phyloP scores from a whole-genome alignment of 345 rosid genomes.

The Physaria fendleri region DNA sequence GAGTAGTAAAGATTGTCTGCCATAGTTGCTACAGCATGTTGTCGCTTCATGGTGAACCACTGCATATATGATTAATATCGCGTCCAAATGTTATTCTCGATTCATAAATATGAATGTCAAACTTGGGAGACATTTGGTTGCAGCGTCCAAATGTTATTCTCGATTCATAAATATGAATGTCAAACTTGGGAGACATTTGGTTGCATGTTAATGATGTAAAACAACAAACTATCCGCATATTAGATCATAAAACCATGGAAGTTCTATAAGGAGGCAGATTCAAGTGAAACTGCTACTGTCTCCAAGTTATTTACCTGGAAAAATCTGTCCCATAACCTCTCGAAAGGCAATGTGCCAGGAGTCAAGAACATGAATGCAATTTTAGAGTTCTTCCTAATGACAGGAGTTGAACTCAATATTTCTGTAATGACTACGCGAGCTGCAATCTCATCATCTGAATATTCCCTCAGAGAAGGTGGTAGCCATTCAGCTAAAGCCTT shows the following conservation, averaged over 20 bases:
- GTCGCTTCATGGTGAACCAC: constrained; percentile 99
- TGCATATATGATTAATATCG: constrained; percentile 30
- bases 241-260: not conserved
- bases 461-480: constrained; percentile 85
- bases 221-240: not conserved
- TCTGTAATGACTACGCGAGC: constrained; percentile 68
- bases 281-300: not conserved
- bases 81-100: not conserved
- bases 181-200: not conserved
- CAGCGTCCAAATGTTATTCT: not conserved
- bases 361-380: constrained; percentile 91
- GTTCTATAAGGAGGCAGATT: not conserved
- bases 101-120: not conserved
- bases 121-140: not conserved
- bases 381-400: constrained; percentile 48
- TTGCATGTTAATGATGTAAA: not conserved
- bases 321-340: constrained; percentile 91
- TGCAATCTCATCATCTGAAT: constrained; percentile 73
- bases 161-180: not conserved
- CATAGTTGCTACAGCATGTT: constrained; percentile 82
- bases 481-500: constrained; percentile 80
- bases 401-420: constrained; percentile 50
- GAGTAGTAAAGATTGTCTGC: constrained; percentile 93
- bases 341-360: constrained; percentile 82
- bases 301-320: constrained; percentile 43